A percentile compares a stretch with the other conserved stretches of the same genome.
Evolutionary conservation across 768 basidiomycete species (phyloP).

Genomic region (Boletales sp.): DNA sequence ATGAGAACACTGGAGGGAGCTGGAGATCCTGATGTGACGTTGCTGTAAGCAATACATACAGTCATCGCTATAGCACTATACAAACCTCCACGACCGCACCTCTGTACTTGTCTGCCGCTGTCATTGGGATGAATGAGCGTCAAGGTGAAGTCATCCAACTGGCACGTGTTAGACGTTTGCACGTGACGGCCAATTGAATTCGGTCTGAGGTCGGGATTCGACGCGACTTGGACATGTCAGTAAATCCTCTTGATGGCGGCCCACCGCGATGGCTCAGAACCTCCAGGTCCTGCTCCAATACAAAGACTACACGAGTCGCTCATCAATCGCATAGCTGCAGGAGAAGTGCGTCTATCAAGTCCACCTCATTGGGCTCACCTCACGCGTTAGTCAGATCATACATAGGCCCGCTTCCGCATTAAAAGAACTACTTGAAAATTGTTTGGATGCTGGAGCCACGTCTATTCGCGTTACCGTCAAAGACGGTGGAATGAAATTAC

Average conservation of each 20-base stretch:
- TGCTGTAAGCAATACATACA: not conserved
- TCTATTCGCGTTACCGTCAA: constrained; percentile 86
- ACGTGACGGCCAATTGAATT: not conserved
- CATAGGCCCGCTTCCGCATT: constrained; percentile 91
- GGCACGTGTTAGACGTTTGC: not conserved
- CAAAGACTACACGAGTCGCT: constrained; percentile 75
- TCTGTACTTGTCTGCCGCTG: constrained; percentile 58
- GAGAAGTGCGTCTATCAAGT: constrained; percentile 44
- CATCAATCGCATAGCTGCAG: constrained; percentile 89
- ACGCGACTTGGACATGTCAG: not conserved
- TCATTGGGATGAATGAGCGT: constrained; percentile 4
- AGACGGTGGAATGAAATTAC: constrained; percentile 91
- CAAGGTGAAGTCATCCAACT: no score
- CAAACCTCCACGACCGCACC: constrained; percentile 88
- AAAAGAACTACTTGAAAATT: constrained; percentile 94
- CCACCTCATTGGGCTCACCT: not conserved
- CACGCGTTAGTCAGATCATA: constrained; percentile 57
- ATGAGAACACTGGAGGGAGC: constrained; percentile 75
- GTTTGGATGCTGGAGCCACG: constrained; percentile 89
- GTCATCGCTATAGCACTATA: not conserved
- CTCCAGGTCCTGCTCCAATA: constrained; percentile 58
- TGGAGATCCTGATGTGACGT: constrained; percentile 50
- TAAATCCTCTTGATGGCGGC: not conserved
- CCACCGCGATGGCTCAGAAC: constrained; percentile 12
- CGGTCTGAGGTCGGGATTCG: not conserved